These are phyloP conservation scores for Starmerella gropengiesseri DNA, from an alignment of 805 yeast genomes.

Conservation along the genomic window DNA sequence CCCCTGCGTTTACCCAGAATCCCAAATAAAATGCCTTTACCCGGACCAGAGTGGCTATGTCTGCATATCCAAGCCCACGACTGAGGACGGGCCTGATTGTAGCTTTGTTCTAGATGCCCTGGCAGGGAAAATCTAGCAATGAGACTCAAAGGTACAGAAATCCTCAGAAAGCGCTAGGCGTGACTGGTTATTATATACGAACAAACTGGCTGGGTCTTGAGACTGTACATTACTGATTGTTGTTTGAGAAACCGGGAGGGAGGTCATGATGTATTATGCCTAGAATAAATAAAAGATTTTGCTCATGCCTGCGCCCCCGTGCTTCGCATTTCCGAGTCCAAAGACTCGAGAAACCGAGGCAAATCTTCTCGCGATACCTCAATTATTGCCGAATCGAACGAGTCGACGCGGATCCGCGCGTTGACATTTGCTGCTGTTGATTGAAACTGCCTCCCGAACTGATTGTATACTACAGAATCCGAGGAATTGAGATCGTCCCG, in stretches of 20 bases:
- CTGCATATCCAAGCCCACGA: conserved; percentile 76
- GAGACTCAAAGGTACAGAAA: too few species aligned
- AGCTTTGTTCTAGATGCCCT: conserved; percentile 72
- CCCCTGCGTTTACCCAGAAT: conserved; percentile 82
- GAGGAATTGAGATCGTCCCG: conserved; percentile 27
- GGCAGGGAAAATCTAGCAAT: conserved; percentile 45
- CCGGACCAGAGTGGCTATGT: conserved; percentile 57
- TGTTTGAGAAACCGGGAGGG: not conserved
- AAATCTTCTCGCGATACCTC: conserved; percentile 83
- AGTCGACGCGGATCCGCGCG: conserved; percentile 82
- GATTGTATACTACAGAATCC: conserved; percentile 36
- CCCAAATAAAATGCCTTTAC: conserved; percentile 68
- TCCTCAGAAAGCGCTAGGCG: not conserved
- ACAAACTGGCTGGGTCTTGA: not conserved
- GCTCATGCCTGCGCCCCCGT: not conserved
- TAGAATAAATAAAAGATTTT: not conserved
- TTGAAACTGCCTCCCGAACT: conserved; percentile 85
- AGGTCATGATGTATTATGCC: not conserved
- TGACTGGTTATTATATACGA: not conserved
- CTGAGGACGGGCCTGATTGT: conserved; percentile 50
- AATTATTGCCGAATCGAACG: conserved; percentile 87
- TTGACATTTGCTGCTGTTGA: conserved; percentile 74
- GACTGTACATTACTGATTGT: not conserved
- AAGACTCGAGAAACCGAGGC: conserved; percentile 71
- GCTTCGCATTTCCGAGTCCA: conserved; percentile 37